Conservation (phyloP, 257 asterid genomes). For the Lavandula angustifolia region DNA sequence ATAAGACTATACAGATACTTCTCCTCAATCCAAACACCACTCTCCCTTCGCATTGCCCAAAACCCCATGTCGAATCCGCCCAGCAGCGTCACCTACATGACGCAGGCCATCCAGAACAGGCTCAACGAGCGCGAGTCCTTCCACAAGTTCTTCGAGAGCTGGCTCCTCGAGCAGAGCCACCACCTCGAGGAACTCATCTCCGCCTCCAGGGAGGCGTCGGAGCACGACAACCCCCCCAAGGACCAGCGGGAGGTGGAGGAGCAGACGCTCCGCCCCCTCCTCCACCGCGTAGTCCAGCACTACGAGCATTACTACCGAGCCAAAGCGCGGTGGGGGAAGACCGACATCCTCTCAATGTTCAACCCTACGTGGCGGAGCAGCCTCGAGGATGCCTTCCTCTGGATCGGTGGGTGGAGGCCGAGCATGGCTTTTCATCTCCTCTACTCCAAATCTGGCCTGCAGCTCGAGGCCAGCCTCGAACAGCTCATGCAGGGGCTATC, state of each 20-base stretch:
- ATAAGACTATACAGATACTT: too few species aligned
- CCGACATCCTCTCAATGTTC: conserved; percentile 43
- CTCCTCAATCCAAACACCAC: too few species aligned
- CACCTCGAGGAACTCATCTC: conserved; percentile 46
- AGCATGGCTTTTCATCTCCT: conserved; percentile 67
- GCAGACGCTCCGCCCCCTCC: conserved; percentile 17
- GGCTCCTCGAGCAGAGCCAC: conserved; percentile 51
- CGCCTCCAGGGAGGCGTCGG: conserved; percentile 29
- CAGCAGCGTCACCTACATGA: conserved; percentile 10
- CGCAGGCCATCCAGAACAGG: conserved; percentile 7
- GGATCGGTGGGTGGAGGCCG: conserved; percentile 89
- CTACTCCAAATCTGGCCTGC: conserved; percentile 62
- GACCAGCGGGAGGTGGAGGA: conserved; percentile 12
- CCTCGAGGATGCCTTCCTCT: conserved; percentile 66
- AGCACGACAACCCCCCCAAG: background rate
- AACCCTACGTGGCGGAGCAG: conserved; percentile 62
- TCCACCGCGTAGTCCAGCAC: conserved; percentile 43
- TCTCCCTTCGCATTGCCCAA: background rate
- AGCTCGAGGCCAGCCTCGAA: conserved; percentile 50
- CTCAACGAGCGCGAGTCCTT: conserved; percentile 30
- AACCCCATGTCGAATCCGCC: conserved; percentile 16
- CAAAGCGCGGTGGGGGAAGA: conserved; percentile 42
- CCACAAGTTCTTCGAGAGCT: conserved; percentile 47
- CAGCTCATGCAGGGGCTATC: conserved; percentile 47
- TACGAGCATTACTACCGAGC: conserved; percentile 61